phyloP scores from a whole-genome alignment of 2,329 filamentous ascomycete species.

The Epichloe uncinata region DNA sequence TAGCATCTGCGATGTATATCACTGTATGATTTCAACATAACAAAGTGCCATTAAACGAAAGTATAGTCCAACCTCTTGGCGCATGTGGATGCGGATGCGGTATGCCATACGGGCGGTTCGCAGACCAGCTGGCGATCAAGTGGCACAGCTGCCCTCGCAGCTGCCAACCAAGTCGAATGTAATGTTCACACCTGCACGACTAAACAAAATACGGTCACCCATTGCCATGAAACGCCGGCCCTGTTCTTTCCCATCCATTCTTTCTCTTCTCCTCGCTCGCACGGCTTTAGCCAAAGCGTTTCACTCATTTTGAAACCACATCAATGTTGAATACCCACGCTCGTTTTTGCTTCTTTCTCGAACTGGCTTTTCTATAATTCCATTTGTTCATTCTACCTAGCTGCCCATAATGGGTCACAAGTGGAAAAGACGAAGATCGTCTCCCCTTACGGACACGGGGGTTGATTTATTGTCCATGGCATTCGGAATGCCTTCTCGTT shows the following conservation, averaged over 20 bases:
- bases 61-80: background rate
- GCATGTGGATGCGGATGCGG: background rate
- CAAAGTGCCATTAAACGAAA: background rate
- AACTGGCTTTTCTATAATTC: background rate
- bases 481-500: conserved; percentile 15
- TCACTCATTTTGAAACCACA: background rate
- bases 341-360: background rate
- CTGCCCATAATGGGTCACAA: conserved; percentile 10
- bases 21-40: conserved; percentile 19
- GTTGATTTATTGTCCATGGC: conserved; percentile 15
- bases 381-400: background rate
- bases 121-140: background rate
- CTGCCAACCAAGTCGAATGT: background rate
- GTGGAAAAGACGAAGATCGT: background rate
- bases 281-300: background rate
- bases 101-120: background rate
- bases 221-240: background rate
- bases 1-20: conserved; percentile 23
- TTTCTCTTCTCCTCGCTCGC: background rate
- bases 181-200: background rate
- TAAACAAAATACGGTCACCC: background rate
- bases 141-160: background rate
- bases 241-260: background rate
- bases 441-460: conserved; percentile 3
- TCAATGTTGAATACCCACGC: background rate